phyloP scores from a whole-genome alignment of 257 asterid species.

The Solanum tarapatanum region DNA sequence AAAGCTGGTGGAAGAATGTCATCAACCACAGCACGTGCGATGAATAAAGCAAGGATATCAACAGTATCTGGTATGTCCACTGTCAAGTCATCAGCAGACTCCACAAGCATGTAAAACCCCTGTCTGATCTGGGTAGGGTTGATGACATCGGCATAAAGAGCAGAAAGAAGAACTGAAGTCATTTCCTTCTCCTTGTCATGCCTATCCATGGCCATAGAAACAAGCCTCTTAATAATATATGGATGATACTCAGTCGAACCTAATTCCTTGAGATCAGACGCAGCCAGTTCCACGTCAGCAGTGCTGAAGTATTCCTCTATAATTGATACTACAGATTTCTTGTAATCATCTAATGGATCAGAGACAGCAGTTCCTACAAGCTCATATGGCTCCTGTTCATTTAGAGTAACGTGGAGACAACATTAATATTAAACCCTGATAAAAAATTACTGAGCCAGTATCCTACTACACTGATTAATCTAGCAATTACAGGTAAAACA shows the following conservation, averaged over 20 bases:
- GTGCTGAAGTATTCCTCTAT: slow-evolving; percentile 85
- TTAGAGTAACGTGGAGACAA: background rate
- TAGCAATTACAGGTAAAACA: background rate
- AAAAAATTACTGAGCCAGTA: slow-evolving; percentile 1
- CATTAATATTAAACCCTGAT: background rate
- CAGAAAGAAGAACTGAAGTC: slow-evolving; percentile 94
- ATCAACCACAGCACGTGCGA: slow-evolving; percentile 93
- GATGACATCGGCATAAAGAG: slow-evolving; percentile 79
- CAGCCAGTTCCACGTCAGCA: slow-evolving; percentile 75
- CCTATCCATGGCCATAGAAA: slow-evolving; percentile 95
- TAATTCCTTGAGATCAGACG: slow-evolving; percentile 76
- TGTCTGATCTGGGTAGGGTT: slow-evolving; percentile 60
- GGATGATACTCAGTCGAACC: slow-evolving; percentile 86
- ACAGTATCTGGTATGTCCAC: slow-evolving; percentile 92
- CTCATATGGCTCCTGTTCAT: slow-evolving; percentile 83
- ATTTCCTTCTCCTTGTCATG: slow-evolving; percentile 94
- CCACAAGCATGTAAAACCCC: slow-evolving; percentile 80
- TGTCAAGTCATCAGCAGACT: slow-evolving; percentile 86
- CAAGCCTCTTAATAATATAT: slow-evolving; percentile 76
- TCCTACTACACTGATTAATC: background rate
- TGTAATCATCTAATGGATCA: slow-evolving; percentile 70
- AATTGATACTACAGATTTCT: slow-evolving; percentile 69
- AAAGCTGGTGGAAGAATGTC: slow-evolving; percentile 94
- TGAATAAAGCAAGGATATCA: slow-evolving; percentile 70
- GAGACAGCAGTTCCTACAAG: slow-evolving; percentile 58